These are phyloP conservation scores for Boletus coccyginus DNA, from an alignment of 768 basidiomycete species.

Conservation along the genomic window DNA sequence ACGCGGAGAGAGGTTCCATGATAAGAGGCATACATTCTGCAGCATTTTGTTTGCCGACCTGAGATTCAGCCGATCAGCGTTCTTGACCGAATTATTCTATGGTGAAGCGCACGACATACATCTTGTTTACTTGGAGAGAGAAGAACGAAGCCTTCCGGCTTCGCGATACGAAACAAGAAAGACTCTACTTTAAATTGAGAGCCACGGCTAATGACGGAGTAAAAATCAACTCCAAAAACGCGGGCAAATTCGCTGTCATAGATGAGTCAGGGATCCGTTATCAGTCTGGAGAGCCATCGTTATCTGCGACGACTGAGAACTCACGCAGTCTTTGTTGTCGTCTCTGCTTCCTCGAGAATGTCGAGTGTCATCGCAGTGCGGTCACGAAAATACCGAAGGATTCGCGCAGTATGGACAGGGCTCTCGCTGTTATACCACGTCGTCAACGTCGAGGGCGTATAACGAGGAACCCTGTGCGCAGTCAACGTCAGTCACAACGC, in stretches of 20 bases:
- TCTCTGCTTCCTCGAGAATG: conserved; percentile 76
- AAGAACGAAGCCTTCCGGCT: conserved; percentile 90
- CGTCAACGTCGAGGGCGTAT: conserved; percentile 58
- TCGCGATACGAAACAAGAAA: conserved; percentile 96
- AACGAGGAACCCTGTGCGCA: conserved; percentile 67
- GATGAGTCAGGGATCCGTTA: background rate
- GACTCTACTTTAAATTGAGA: conserved; percentile 99
- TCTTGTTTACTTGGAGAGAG: conserved; percentile 87
- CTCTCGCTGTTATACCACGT: conserved; percentile 63
- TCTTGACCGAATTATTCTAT: background rate
- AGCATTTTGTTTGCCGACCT: conserved; percentile 96
- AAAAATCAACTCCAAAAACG: conserved; percentile 96
- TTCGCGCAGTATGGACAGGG: conserved; percentile 50
- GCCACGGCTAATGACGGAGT: conserved; percentile 89
- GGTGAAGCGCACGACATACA: conserved; percentile 41
- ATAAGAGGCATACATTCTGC: conserved; percentile 95
- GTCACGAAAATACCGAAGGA: conserved; percentile 62
- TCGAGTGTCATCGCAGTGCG: conserved; percentile 71
- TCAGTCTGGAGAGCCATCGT: background rate
- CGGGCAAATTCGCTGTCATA: conserved; percentile 88
- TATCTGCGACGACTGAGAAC: background rate
- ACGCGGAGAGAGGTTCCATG: conserved; percentile 91
- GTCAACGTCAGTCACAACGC: background rate
- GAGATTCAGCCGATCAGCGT: background rate
- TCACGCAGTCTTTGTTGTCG: conserved; percentile 88